Evolutionary conservation across 257 asterid genomes (phyloP).

Genomic region (Pogostemon cablin): DNA sequence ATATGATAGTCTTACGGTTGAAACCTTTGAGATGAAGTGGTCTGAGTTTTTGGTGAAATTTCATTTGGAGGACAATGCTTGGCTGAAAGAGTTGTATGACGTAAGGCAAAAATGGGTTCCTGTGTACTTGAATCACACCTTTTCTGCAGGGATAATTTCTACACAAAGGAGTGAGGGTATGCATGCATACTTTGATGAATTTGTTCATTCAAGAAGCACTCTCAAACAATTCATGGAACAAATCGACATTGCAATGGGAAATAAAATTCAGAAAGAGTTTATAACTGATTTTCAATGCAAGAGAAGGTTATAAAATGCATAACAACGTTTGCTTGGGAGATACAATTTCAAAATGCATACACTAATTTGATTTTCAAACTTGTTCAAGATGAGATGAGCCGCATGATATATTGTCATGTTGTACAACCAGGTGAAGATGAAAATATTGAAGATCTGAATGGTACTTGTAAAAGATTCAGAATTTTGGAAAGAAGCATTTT

Average conservation of each 20-base stretch:
- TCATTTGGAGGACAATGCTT: no score
- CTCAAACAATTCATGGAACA: background rate
- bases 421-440: background rate
- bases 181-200: background rate
- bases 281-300: background rate
- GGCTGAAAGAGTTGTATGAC: no score
- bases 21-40: no score
- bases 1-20: no score
- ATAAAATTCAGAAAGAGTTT: background rate
- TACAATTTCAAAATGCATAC: background rate
- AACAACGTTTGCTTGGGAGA: background rate
- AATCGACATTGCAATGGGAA: no score
- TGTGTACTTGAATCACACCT: no score
- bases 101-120: no score
- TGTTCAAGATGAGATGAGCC: background rate
- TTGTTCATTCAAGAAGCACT: background rate
- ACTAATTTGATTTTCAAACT: background rate
- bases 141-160: background rate
- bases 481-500: no score
- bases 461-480: no score
- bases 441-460: background rate
- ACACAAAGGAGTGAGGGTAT: background rate
- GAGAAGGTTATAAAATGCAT: background rate
- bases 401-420: background rate
- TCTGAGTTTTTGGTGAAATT: no score